phyloP scores from a whole-genome alignment of 2,329 filamentous ascomycete genomes.

The Tolypocladium guangdongense region DNA sequence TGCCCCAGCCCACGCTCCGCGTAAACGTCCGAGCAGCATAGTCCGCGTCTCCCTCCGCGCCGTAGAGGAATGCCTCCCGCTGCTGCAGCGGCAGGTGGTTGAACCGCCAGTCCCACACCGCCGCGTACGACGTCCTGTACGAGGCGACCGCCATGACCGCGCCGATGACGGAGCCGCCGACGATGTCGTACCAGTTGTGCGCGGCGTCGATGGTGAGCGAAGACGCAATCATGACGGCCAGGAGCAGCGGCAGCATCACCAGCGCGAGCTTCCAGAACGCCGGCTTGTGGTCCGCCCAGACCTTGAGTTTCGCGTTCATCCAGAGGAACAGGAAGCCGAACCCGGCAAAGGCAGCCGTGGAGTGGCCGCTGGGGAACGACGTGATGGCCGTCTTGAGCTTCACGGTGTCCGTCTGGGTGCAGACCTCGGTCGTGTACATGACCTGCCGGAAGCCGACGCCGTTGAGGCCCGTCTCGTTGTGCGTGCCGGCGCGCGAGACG shows the following conservation, averaged over 20 bases:
- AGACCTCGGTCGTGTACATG: constrained; percentile 55
- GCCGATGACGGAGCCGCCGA: constrained; percentile 54
- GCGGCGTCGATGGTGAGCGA: constrained; percentile 53
- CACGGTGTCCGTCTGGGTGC: constrained; percentile 40
- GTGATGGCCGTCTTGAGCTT: constrained; percentile 51
- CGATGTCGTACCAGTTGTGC: constrained; percentile 61
- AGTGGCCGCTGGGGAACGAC: constrained; percentile 58
- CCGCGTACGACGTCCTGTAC: constrained; percentile 57
- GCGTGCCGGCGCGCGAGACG: constrained; percentile 28
- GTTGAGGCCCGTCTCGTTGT: constrained; percentile 27
- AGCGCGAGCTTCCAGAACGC: constrained; percentile 55
- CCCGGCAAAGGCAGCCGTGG: constrained; percentile 52
- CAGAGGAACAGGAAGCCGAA: constrained; percentile 56
- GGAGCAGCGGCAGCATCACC: constrained; percentile 48
- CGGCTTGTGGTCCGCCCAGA: constrained; percentile 55
- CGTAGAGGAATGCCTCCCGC: constrained; percentile 6
- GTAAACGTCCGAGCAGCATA: constrained; percentile 12
- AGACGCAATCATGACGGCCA: constrained; percentile 47
- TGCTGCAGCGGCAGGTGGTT: constrained; percentile 54
- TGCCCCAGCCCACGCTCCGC: constrained; percentile 15
- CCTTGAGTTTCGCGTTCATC: constrained; percentile 62
- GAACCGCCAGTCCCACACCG: constrained; percentile 57
- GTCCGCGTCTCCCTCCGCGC: constrained; percentile 7
- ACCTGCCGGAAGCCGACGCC: constrained; percentile 42
- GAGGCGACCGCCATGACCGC: constrained; percentile 48